A percentile compares a stretch with the other conserved stretches of the same genome.
These are phyloP conservation scores for Aspergillus vadensis DNA, from an alignment of 2,329 filamentous ascomycete genomes.

Conservation along the genomic window DNA sequence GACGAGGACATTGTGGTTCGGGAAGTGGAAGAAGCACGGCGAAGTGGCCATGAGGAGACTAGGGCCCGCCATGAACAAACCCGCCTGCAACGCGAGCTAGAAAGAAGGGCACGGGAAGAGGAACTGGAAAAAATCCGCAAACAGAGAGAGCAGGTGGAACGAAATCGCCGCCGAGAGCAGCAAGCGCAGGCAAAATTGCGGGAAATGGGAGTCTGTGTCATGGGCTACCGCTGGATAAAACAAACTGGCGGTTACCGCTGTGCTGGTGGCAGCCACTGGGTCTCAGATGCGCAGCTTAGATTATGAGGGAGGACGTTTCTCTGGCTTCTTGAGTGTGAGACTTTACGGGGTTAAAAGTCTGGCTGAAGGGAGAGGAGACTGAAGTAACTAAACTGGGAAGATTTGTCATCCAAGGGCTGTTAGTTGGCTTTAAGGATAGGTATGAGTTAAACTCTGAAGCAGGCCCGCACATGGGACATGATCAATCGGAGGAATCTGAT, in stretches of 20 bases:
- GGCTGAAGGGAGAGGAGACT: too few species aligned
- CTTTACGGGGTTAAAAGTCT: too few species aligned
- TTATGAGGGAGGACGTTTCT: too few species aligned
- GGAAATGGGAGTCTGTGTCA: conserved; percentile 57
- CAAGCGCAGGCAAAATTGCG: conserved; percentile 52
- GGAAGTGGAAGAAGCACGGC: too few species aligned
- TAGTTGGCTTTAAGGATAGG: too few species aligned
- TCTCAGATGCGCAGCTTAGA: too few species aligned
- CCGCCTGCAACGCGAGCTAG: conserved; percentile 20
- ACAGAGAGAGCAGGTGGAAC: conserved; percentile 35
- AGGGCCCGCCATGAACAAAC: conserved; percentile 6
- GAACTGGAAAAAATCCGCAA: conserved; percentile 41
- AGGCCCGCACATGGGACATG: too few species aligned
- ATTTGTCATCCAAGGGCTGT: too few species aligned
- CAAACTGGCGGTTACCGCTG: conserved; percentile 63
- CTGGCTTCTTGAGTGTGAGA: too few species aligned
- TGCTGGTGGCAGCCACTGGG: conserved; percentile 51
- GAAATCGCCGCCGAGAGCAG: conserved; percentile 44
- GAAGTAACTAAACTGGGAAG: too few species aligned
- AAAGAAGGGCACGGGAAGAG: conserved; percentile 23
- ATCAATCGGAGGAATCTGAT: too few species aligned
- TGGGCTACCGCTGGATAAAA: conserved; percentile 64
- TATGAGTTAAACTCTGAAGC: too few species aligned
- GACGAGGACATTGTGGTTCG: background rate
- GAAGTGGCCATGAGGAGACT: background rate